Evolutionary conservation across 352 stramenopile genomes (phyloP).

Genomic region (Phytophthora cryptogea): DNA sequence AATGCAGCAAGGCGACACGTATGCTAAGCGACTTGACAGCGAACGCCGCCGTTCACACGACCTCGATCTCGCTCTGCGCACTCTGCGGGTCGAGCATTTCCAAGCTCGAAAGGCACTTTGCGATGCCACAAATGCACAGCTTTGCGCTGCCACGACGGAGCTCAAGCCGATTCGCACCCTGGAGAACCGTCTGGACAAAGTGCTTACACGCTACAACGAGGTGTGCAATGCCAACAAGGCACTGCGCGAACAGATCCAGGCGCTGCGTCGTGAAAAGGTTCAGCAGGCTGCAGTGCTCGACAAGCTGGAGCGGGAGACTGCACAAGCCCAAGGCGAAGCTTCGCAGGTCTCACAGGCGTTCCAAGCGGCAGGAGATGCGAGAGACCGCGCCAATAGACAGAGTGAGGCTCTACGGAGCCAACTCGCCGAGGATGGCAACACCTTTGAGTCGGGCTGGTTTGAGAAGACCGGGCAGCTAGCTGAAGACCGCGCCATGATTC

Average conservation of each 20-base stretch:
- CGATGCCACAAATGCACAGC: conserved; percentile 49
- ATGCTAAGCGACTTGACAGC: conserved; percentile 71
- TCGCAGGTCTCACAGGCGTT: conserved; percentile 71
- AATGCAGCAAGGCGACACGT: conserved; percentile 78
- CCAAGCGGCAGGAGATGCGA: conserved; percentile 80
- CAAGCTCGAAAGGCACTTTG: conserved; percentile 61
- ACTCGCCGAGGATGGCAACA: conserved; percentile 75
- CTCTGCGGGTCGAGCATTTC: conserved; percentile 43
- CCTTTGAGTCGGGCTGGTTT: conserved; percentile 88
- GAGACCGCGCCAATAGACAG: conserved; percentile 86
- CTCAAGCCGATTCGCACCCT: conserved; percentile 74
- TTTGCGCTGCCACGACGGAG: conserved; percentile 50
- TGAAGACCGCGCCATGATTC: conserved; percentile 77
- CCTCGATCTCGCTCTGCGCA: conserved; percentile 39
- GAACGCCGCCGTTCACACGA: conserved; percentile 57
- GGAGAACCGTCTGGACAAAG: conserved; percentile 84
- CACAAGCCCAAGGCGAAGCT: conserved; percentile 85
- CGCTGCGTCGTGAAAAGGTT: conserved; percentile 78
- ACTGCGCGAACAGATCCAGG: conserved; percentile 80
- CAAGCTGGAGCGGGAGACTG: conserved; percentile 84
- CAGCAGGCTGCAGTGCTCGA: conserved; percentile 77
- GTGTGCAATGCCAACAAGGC: conserved; percentile 85
- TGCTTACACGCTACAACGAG: conserved; percentile 86
- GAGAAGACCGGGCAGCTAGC: conserved; percentile 87
- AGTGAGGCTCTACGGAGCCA: conserved; percentile 75